Percentiles rank a stretch among this genome's conserved stretches.
Conservation (phyloP, 768 basidiomycete species). For the Suillus variegatus region DNA sequence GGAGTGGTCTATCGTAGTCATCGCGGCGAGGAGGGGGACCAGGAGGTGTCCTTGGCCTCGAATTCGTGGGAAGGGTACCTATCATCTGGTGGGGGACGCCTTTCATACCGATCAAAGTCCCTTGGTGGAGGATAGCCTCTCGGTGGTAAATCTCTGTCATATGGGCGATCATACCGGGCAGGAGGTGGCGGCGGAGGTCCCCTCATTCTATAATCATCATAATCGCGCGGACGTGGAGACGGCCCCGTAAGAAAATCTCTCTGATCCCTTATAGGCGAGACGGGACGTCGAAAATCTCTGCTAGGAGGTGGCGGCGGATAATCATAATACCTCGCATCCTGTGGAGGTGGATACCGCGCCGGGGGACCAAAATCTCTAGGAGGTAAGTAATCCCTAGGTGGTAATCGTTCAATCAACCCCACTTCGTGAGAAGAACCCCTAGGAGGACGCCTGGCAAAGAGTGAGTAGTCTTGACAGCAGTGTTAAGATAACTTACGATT, state of each 20-base stretch:
- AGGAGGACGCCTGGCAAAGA: slow-evolving; percentile 33
- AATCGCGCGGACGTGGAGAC: slow-evolving; percentile 54
- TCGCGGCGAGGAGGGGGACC: slow-evolving; percentile 59
- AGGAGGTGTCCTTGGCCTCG: slow-evolving; percentile 55
- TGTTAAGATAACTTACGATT: slow-evolving; percentile 44
- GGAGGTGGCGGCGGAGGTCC: slow-evolving; percentile 47
- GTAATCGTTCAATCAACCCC: slow-evolving; percentile 57
- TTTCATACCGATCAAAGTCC: slow-evolving; percentile 65
- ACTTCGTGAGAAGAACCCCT: slow-evolving; percentile 48
- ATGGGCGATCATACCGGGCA: slow-evolving; percentile 56
- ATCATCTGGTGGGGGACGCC: slow-evolving; percentile 47
- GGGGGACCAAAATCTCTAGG: slow-evolving; percentile 42
- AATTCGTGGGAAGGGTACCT: slow-evolving; percentile 38
- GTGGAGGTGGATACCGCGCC: slow-evolving; percentile 42
- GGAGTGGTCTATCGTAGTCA: slow-evolving; percentile 62
- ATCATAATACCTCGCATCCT: slow-evolving; percentile 63
- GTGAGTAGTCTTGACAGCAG: slow-evolving; percentile 3
- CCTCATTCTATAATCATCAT: slow-evolving; percentile 68
- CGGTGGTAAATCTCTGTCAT: slow-evolving; percentile 48
- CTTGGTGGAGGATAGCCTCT: slow-evolving; percentile 53
- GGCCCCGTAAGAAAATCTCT: slow-evolving; percentile 59
- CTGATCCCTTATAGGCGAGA: slow-evolving; percentile 64
- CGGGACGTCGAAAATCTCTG: slow-evolving; percentile 63
- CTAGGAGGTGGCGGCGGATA: slow-evolving; percentile 41
- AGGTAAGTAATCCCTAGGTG: slow-evolving; percentile 50